A percentile compares a stretch with the other conserved stretches of the same genome.
Evolutionary conservation across 2,329 filamentous ascomycete genomes (phyloP).

Genomic region (Colletotrichum sp.): DNA sequence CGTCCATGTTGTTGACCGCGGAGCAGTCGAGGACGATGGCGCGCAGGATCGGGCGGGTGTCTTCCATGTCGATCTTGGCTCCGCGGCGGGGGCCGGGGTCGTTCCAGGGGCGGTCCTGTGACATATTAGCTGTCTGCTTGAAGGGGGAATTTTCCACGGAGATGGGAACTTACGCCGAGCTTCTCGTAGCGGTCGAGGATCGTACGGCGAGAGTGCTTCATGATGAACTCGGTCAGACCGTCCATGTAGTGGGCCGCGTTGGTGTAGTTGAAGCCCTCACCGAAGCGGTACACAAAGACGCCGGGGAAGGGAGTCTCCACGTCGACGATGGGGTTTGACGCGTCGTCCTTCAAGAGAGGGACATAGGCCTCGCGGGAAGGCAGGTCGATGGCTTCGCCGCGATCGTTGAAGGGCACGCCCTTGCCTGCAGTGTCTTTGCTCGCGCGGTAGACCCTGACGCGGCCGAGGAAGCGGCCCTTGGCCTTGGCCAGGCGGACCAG

Average conservation of each 20-base stretch:
- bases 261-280: slow-evolving; percentile 57
- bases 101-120: slow-evolving; percentile 59
- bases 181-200: slow-evolving; percentile 48
- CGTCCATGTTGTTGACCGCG: slow-evolving; percentile 61
- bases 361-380: slow-evolving; percentile 42
- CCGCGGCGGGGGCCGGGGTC: slow-evolving; percentile 49
- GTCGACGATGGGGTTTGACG: slow-evolving; percentile 48
- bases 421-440: slow-evolving; percentile 20
- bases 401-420: slow-evolving; percentile 21
- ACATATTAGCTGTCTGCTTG: background rate
- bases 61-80: slow-evolving; percentile 31
- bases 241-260: slow-evolving; percentile 56
- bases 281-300: slow-evolving; percentile 57
- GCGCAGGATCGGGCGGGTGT: slow-evolving; percentile 50
- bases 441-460: slow-evolving; percentile 29
- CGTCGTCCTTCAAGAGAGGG: slow-evolving; percentile 44
- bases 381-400: slow-evolving; percentile 15
- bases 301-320: slow-evolving; percentile 51
- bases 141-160: fast-evolving
- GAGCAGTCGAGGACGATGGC: slow-evolving; percentile 65
- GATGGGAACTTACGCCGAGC: slow-evolving; percentile 43
- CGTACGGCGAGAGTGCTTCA: slow-evolving; percentile 43
- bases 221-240: slow-evolving; percentile 42
- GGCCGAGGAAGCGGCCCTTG: slow-evolving; percentile 52
- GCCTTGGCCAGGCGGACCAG: slow-evolving; percentile 51